Base-by-base conservation (phyloP, 1,284 basidiomycete genomes). In the Gymnopus androsaceus region DNA sequence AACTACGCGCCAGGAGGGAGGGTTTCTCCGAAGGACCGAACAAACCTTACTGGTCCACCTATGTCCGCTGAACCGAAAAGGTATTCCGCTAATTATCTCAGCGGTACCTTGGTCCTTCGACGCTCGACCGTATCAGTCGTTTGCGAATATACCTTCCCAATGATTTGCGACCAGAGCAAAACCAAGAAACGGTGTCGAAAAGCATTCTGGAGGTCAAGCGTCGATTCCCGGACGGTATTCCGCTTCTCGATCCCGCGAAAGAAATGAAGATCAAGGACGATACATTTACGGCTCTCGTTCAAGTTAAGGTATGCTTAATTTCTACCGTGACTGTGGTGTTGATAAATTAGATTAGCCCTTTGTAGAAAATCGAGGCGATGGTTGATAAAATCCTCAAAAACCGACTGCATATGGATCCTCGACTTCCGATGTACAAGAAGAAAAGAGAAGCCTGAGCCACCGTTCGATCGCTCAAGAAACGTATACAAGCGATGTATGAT, bases 261-360 rank as follows among this genome's bases (percentile, higher is more conserved):
- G 95, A 98, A 71, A 96, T 99, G 95, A 90, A 89, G 25, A 98
- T 99, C 69, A 92, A 90, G 61, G 97, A 99, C 67, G 91, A 94
- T 38, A 91, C 90, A 60, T 99, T 99, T 76, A 85, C 86, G 66
- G 87, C 88, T 55, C 81, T 99, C 3, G 81, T 96, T 54, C 84
- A 91, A 73, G 93, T 92, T 63, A 66, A 65, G 25, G 21, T 47
- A 21, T 54, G 45, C 12, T 21, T 55, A 53, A n/a, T n/a, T n/a
- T n/a, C n/a, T n/a, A n/a, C n/a, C n/a, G n/a, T n/a, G n/a, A n/a
- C n/a, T n/a, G n/a, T n/a, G n/a, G n/a, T 6, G 23, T 25, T 31
- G 19, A 8, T 37, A 38, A 37, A 1, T 27, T 40, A 45, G 42
- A 33, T 57, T 27, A 42, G 27, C 41, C n/a, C n/a, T n/a, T n/a